Evolutionary conservation across 805 yeast species (phyloP).

Genomic region (Brettanomyces anomalus): DNA sequence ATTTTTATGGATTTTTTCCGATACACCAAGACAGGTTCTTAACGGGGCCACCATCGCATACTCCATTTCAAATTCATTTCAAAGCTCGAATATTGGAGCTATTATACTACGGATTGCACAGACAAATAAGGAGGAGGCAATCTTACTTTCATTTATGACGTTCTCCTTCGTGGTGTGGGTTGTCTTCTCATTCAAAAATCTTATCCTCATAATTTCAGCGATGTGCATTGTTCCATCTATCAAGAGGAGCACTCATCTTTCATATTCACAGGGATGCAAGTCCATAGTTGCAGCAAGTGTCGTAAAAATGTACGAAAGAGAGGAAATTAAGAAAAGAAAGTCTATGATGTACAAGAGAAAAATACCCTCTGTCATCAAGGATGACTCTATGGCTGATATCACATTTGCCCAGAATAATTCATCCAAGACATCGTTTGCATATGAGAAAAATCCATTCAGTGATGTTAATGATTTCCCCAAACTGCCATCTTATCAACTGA

Average conservation of each 20-base stretch:
- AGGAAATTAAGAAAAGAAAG: slow-evolving; percentile 11
- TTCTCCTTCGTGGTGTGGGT: slow-evolving; percentile 70
- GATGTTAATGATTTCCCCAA: not conserved
- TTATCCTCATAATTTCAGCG: slow-evolving; percentile 15
- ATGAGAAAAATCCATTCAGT: slow-evolving; percentile 5
- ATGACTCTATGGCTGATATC: slow-evolving; percentile 12
- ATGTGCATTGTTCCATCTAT: slow-evolving; percentile 11
- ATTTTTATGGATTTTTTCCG: slow-evolving; percentile 57
- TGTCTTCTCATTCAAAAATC: slow-evolving; percentile 35
- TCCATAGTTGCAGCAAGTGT: slow-evolving; percentile 22
- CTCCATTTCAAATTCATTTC: slow-evolving; percentile 35
- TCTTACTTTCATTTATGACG: slow-evolving; percentile 68
- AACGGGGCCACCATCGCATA: slow-evolving; percentile 65
- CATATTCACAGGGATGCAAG: slow-evolving; percentile 17
- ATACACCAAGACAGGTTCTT: slow-evolving; percentile 80
- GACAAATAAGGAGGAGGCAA: slow-evolving; percentile 53
- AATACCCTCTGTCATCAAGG: slow-evolving; percentile 12
- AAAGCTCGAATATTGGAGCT: slow-evolving; percentile 28
- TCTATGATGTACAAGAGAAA: slow-evolving; percentile 11
- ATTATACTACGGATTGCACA: slow-evolving; percentile 52
- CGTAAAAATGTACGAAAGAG: slow-evolving; percentile 14
- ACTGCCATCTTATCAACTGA: not conserved
- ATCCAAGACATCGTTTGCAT: not conserved
- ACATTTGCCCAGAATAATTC: not conserved
- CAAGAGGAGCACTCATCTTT: slow-evolving; percentile 4